Conservation (phyloP, 2,329 filamentous ascomycete genomes). For the Epichloe sylvatica region DNA sequence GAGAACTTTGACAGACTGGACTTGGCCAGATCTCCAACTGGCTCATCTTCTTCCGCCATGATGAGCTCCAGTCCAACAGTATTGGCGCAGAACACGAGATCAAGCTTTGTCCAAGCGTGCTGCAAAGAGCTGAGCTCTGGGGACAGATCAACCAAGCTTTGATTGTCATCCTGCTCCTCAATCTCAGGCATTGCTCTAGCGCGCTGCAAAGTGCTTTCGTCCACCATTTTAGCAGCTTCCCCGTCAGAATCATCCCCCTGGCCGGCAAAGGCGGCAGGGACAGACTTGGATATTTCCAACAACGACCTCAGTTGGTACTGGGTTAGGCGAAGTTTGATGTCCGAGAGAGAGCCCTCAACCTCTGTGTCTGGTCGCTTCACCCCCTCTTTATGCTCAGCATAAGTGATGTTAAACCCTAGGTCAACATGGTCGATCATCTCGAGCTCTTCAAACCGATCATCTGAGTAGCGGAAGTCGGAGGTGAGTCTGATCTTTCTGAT, state of each 20-base stretch:
- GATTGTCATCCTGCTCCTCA: constrained; percentile 21
- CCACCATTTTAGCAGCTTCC: constrained; percentile 63
- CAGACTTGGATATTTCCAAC: constrained; percentile 71
- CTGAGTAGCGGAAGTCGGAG: constrained; percentile 71
- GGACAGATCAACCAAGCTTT: constrained; percentile 38
- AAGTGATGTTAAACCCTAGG: constrained; percentile 80
- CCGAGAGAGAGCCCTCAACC: constrained; percentile 81
- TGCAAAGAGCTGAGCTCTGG: constrained; percentile 58
- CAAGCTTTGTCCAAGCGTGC: constrained; percentile 81
- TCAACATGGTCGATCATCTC: constrained; percentile 97
- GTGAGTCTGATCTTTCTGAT: constrained; percentile 86
- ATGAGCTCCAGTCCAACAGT: constrained; percentile 83
- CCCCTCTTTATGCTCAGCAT: constrained; percentile 70
- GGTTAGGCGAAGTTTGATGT: constrained; percentile 79
- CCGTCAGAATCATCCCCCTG: constrained; percentile 57
- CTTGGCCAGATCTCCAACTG: constrained; percentile 62
- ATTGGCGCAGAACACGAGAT: constrained; percentile 78
- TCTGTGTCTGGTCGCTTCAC: constrained; percentile 78
- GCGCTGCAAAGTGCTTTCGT: constrained; percentile 36
- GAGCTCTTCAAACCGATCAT: constrained; percentile 63
- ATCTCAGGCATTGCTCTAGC: constrained; percentile 25
- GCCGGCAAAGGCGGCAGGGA: constrained; percentile 68
- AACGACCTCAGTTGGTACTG: constrained; percentile 85
- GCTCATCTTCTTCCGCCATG: constrained; percentile 57
- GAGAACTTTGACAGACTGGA: constrained; percentile 90